A percentile compares a stretch with the other conserved stretches of the same genome.
Conservation (phyloP, 257 asterid genomes). For the Solanum piurae region DNA sequence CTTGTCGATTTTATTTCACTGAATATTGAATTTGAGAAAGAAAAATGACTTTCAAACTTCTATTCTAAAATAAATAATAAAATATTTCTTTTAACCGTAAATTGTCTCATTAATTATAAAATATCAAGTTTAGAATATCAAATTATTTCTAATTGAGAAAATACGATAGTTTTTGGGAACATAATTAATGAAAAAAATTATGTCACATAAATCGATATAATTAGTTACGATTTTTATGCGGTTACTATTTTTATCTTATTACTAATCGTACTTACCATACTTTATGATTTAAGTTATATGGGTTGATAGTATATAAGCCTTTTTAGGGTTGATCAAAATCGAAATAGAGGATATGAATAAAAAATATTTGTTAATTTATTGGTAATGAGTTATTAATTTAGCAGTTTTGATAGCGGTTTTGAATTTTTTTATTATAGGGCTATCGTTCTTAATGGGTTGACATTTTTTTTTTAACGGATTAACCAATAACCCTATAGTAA, state of each 20-base stretch:
- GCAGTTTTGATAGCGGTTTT: too few species aligned
- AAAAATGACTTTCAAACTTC: not conserved
- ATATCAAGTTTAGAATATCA: not conserved
- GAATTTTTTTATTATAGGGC: too few species aligned
- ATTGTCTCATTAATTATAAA: not conserved
- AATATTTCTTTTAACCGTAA: not conserved
- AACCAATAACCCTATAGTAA: not conserved
- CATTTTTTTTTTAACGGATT: too few species aligned
- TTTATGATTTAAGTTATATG: not conserved
- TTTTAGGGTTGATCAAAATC: not conserved
- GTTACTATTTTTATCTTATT: not conserved
- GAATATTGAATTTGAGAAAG: not conserved
- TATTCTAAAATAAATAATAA: not conserved
- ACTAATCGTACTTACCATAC: not conserved
- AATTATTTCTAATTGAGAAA: not conserved
- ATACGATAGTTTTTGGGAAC: not conserved
- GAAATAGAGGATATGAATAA: not conserved
- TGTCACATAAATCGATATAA: not conserved
- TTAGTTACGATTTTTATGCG: not conserved
- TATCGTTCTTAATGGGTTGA: not conserved
- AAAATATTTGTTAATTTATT: too few species aligned
- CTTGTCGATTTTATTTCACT: not conserved
- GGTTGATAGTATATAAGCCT: not conserved
- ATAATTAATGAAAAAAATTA: not conserved
- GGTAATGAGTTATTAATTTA: not conserved